Conservation (phyloP, 23 red algal genomes). For the Gracilaria domingensis region DNA sequence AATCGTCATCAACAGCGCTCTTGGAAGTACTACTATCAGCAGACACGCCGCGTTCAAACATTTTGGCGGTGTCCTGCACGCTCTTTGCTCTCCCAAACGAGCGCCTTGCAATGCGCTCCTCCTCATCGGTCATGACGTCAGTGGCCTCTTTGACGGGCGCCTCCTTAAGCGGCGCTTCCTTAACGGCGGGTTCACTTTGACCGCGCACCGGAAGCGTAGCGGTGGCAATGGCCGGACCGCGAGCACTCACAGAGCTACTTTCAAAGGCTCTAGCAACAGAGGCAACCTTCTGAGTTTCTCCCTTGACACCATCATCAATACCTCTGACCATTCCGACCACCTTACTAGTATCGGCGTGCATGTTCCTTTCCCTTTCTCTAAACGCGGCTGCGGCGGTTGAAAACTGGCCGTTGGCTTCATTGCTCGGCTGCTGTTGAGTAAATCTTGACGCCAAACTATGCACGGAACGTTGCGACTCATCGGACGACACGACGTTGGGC, state of each 20-base stretch:
- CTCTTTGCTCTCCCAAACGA: slow-evolving; percentile 19
- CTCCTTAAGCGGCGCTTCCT: neutral
- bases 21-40: no score
- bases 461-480: neutral
- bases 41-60: slow-evolving; percentile 34
- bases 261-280: neutral
- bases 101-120: neutral
- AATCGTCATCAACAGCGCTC: neutral
- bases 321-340: slow-evolving; percentile 7
- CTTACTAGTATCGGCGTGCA: neutral
- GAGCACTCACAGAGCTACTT: neutral
- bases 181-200: neutral
- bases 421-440: neutral
- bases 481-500: neutral
- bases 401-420: neutral
- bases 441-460: neutral
- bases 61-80: neutral
- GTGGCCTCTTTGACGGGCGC: neutral
- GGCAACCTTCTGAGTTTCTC: neutral
- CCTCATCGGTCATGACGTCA: neutral
- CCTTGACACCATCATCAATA: neutral
- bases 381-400: slow-evolving; percentile 18
- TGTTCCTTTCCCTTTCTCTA: neutral
- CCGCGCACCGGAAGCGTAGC: neutral
- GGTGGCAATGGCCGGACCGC: neutral